Evolutionary conservation across 1,284 basidiomycete genomes (phyloP).

Genomic region (Meira miltonrushii): DNA sequence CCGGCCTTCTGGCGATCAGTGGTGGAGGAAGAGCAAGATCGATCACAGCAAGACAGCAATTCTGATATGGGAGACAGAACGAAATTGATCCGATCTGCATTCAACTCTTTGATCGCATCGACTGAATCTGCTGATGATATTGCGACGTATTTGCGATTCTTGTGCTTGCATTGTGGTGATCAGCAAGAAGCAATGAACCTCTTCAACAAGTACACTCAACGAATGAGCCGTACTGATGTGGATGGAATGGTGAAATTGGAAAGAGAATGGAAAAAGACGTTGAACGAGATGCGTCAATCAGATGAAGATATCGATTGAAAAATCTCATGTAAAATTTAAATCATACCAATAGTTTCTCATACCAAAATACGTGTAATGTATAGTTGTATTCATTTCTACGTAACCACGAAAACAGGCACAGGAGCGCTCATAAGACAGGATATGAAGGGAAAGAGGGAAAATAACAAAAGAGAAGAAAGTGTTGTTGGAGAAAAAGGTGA

Average conservation of each 20-base stretch:
- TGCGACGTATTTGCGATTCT: neutral
- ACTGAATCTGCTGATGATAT: neutral
- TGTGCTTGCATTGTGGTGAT: neutral
- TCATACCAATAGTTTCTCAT: neutral
- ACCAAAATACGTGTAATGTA: neutral
- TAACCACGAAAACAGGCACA: conserved; percentile 4
- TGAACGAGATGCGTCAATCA: neutral
- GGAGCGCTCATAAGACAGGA: neutral
- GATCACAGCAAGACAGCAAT: too few species aligned
- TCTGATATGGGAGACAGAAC: too few species aligned
- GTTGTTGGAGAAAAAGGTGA: neutral
- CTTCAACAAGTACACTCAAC: neutral
- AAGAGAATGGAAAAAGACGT: conserved; percentile 1
- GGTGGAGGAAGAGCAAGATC: too few species aligned
- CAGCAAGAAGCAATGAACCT: neutral
- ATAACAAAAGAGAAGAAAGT: conserved; percentile 17
- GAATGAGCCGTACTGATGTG: neutral
- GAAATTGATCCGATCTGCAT: too few species aligned
- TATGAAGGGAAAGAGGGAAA: conserved; percentile 7
- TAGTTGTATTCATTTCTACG: neutral
- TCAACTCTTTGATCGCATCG: too few species aligned
- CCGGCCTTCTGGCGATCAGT: too few species aligned
- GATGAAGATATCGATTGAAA: neutral
- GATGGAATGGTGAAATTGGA: neutral
- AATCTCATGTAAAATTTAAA: neutral